Evolutionary conservation across 441 rosid genomes (phyloP).

Genomic region (Eutrema salsugineum): DNA sequence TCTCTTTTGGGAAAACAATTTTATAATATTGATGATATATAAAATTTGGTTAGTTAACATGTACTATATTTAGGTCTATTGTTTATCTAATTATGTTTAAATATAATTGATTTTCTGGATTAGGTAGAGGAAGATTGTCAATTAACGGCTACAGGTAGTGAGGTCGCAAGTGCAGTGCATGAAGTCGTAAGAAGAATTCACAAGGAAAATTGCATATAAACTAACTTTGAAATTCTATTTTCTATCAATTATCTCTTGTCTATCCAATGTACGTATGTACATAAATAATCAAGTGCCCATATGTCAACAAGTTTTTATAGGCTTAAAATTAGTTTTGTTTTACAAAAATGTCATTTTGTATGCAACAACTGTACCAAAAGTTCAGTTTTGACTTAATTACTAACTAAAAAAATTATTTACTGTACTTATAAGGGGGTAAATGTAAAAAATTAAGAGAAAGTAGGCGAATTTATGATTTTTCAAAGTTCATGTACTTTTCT

Average conservation of each 20-base stretch:
- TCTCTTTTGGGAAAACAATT: neutral
- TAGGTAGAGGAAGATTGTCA: constrained; percentile 57
- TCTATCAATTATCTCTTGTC: neutral
- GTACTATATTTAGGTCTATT: neutral
- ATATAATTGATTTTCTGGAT: constrained; percentile 5
- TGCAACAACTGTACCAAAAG: too few species aligned
- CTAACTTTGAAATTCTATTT: neutral
- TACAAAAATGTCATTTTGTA: too few species aligned
- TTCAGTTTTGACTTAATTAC: too few species aligned
- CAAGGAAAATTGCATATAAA: neutral
- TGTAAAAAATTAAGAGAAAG: too few species aligned
- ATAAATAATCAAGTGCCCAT: neutral
- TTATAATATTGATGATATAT: neutral
- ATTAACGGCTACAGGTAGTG: constrained; percentile 38
- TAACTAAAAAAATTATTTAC: too few species aligned
- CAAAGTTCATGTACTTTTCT: too few species aligned
- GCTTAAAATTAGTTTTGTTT: neutral
- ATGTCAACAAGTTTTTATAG: neutral
- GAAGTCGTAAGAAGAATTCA: constrained; percentile 43
- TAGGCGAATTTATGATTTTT: too few species aligned
- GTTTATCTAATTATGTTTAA: neutral
- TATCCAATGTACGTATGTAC: neutral
- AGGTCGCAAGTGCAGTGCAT: constrained; percentile 54
- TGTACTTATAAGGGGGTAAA: too few species aligned
- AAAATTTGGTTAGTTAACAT: neutral